Base-by-base conservation (phyloP, 768 basidiomycete genomes). In the Panellus pusillus region DNA sequence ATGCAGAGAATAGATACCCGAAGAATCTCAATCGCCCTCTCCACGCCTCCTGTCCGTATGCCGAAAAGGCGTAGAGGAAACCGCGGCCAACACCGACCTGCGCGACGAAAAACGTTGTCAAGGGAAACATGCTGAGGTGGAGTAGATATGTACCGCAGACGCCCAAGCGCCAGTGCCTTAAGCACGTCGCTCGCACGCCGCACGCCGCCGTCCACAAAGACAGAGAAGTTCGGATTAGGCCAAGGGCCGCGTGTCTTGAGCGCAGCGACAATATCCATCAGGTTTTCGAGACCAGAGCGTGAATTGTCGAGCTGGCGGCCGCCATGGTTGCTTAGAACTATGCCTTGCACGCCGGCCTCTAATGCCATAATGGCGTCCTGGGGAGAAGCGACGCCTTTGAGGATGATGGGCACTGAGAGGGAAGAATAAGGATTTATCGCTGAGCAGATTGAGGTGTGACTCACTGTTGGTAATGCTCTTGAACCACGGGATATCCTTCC, bases 1-100 rank as follows among this genome's bases (percentile, higher is more conserved):
- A 28, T 17, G 5, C 27, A 35, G 15, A 7, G 18, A 9, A 27
- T 12, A 40, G 27, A 50, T 63, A 88, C 91, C 58, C 79, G 78
- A 40, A 95, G 69, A 47, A 95, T 91, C 62, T 91, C 80, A 50
- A 97, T 66, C 1, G 91, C 90, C 57, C 79, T 83, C 50, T 91
- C 86, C 27, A 95, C 88, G 7, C 95, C 95, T 90, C 89, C 46
- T 80, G 75, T 0, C 96, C 96, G 67, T 97, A 98, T 0, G 91
- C 76, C 6, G 87, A 93, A 72, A 87, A 93, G 0, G 93, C 87
- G 65, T 93, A 95, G 27, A 94, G 63, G 72, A 94, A 92, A 8
- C 91, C 89, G 24, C 93, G 79, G 6, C 93, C 92, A 20, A 94
- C 73, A 8, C 92, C 91, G 32, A 94, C 89, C 74, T 72, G n/a